Conservation (phyloP, 768 basidiomycete genomes). For the Pleurotus eryngii region DNA sequence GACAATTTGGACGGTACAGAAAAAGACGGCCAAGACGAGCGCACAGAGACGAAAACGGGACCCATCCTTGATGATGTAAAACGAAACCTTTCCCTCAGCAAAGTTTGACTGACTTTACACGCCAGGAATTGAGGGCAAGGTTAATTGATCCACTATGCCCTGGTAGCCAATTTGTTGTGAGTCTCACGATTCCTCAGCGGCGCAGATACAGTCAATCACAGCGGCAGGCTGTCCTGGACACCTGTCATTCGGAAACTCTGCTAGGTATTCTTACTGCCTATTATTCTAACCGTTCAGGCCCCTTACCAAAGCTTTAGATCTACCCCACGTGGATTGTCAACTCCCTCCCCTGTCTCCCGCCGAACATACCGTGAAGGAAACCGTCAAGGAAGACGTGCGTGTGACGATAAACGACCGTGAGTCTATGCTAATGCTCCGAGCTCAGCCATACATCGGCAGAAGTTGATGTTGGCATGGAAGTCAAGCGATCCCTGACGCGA, state of each 20-base stretch:
- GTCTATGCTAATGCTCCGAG: too few species aligned
- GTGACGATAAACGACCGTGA: background rate
- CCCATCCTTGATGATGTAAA: slow-evolving; percentile 6
- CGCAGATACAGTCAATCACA: background rate
- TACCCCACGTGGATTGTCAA: background rate
- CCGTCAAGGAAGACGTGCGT: background rate
- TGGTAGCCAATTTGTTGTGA: slow-evolving; percentile 16
- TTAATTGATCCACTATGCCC: slow-evolving; percentile 19
- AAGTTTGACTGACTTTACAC: background rate
- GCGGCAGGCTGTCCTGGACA: slow-evolving; percentile 13
- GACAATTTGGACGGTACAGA: slow-evolving; percentile 33
- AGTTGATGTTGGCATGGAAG: background rate
- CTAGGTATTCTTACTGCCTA: slow-evolving; percentile 12
- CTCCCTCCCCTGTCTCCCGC: background rate
- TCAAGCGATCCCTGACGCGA: background rate
- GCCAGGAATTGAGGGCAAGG: slow-evolving; percentile 16
- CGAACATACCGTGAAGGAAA: background rate
- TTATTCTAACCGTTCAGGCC: background rate
- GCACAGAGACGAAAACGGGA: slow-evolving; percentile 18
- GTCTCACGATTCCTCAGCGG: background rate
- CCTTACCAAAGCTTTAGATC: background rate
- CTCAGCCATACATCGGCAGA: too few species aligned
- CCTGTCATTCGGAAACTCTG: slow-evolving; percentile 22
- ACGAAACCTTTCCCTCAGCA: background rate
- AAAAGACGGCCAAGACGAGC: slow-evolving; percentile 40